A percentile compares a stretch with the other conserved stretches of the same genome.
phyloP scores from a whole-genome alignment of 306 rosid genomes.

The Biancaea sappan region DNA sequence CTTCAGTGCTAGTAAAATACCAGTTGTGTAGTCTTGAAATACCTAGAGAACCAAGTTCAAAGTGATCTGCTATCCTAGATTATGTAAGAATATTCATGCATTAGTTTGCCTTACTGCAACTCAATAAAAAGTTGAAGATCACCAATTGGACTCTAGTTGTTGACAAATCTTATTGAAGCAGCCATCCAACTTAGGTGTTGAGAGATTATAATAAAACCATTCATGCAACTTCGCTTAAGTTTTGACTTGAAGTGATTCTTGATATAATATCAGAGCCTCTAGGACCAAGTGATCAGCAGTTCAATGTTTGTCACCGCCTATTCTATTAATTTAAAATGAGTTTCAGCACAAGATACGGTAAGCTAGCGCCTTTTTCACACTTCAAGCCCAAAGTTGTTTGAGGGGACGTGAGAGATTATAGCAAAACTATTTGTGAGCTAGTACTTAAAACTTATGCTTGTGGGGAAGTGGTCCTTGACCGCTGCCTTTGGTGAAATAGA shows the following conservation, averaged over 20 bases:
- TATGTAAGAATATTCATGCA: slow-evolving; percentile 19
- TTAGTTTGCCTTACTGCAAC: neutral
- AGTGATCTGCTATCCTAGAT: neutral
- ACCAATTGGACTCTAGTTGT: neutral
- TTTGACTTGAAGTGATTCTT: neutral
- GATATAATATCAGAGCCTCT: neutral
- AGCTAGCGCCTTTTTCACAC: neutral
- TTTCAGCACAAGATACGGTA: neutral
- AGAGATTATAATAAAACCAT: neutral
- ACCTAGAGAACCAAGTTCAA: neutral
- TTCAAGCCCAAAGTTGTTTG: neutral
- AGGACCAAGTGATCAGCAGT: neutral
- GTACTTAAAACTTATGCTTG: no score
- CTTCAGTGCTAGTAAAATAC: neutral
- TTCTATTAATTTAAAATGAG: neutral
- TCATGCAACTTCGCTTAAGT: neutral
- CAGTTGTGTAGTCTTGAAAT: neutral
- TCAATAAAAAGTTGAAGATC: neutral
- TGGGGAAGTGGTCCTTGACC: neutral
- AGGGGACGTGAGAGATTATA: neutral
- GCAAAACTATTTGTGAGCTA: neutral
- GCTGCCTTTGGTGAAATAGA: neutral
- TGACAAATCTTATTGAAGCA: neutral
- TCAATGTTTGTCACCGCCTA: neutral
- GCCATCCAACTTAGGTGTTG: neutral